Base-by-base conservation (phyloP, 495 filamentous ascomycete species). In the Peziza echinospora region DNA sequence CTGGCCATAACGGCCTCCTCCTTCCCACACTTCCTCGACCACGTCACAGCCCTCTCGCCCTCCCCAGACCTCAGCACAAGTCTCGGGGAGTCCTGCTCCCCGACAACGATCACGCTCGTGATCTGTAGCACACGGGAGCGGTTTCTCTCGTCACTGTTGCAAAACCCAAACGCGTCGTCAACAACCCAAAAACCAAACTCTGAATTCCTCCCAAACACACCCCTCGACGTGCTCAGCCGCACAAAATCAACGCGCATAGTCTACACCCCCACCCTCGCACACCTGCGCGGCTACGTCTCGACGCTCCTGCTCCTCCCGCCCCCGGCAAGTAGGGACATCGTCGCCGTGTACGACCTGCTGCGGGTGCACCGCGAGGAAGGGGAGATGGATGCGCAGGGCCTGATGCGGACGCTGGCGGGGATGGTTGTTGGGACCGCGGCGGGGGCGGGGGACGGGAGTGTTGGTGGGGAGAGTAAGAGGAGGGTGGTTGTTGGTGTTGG, bases 281-380 rank as follows among this genome's bases (percentile, higher is more conserved):
- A 37, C 11, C 39, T 45, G 0, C 21, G 46, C 23, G 11, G 28
- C 5, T 23, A 19, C 6, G 48, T 54, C 21, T 42, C 28, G 9
- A 41, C 46, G 22, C 17, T 47, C 25, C n/a, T 45, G 44, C 13
- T 49, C 52, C 39, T 49, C 45, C 28, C 46, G 26, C 46, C 39
- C 40, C 34, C 3, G 6, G 13, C 30, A 13, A 13, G 13, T 6
- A 11, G 30, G 19, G 30, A 7, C 19, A 13, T 37, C 13, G 13
- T 37, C 13, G 30, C 30, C 3, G 19, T 37, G 3, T 37, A 17
- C 13, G 30, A 17, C 3, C 30, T 37, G 19, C 13, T 37, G 13
- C 13, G 19, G 19, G 30, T 6, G 19, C 30, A 37, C 19, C 13
- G 13, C 13, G 30, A 37, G 30, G 19, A 11, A 17, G 19, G 13